Percentiles rank a stretch among this genome's conserved stretches.
These are phyloP conservation scores for Rhizopogon vesiculosus DNA, from an alignment of 768 basidiomycete species.

Conservation along the genomic window DNA sequence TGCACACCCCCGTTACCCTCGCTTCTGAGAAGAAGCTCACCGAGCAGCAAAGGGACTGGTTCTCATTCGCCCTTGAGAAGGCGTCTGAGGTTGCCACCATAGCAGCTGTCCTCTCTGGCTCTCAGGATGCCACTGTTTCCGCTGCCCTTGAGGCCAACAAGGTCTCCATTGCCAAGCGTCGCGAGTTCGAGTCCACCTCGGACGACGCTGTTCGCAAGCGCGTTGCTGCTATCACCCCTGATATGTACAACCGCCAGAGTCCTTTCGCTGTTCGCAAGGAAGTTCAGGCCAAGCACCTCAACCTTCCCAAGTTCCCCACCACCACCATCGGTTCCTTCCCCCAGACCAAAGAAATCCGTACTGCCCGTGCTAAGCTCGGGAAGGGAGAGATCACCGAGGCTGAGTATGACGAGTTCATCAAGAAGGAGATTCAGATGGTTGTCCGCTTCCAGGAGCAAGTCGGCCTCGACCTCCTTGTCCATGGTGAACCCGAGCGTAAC, in stretches of 20 bases:
- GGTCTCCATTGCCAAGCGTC: constrained; percentile 86
- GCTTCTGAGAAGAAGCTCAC: constrained; percentile 89
- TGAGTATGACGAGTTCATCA: constrained; percentile 96
- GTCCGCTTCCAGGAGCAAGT: constrained; percentile 97
- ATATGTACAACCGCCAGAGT: constrained; percentile 82
- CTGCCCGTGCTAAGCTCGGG: constrained; percentile 89
- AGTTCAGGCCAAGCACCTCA: constrained; percentile 82
- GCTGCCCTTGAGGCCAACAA: constrained; percentile 86
- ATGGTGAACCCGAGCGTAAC: constrained; percentile 98
- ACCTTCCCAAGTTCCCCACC: constrained; percentile 96
- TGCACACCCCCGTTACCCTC: constrained; percentile 97
- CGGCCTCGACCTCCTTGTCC: constrained; percentile 94
- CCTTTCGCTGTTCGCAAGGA: constrained; percentile 85
- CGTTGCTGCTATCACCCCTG: constrained; percentile 85
- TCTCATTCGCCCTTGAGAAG: constrained; percentile 98
- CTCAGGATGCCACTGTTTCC: constrained; percentile 68
- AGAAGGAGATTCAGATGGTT: constrained; percentile 91
- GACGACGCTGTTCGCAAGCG: constrained; percentile 95
- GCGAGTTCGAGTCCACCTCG: constrained; percentile 89
- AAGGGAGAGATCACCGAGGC: constrained; percentile 85
- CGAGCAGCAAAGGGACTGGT: constrained; percentile 90
- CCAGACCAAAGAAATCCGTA: constrained; percentile 99
- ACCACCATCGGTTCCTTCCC: constrained; percentile 99
- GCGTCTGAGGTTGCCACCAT: constrained; percentile 84
- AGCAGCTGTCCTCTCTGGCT: constrained; percentile 80